Base-by-base conservation (phyloP, 495 filamentous ascomycete species). In the Hyaloscypha finlandica region DNA sequence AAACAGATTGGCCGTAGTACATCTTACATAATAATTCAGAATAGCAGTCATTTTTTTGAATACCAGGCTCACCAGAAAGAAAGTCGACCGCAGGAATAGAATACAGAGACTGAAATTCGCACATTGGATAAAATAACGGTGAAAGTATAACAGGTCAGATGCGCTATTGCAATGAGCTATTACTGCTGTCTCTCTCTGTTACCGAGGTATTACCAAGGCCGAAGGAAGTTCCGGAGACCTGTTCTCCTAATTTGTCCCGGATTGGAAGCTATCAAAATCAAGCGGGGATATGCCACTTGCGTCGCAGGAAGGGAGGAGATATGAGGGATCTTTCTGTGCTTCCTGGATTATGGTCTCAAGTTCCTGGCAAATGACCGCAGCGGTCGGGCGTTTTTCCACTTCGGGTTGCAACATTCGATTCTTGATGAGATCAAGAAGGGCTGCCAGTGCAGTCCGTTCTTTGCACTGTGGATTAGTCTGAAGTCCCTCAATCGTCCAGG, bases 391-490 rank as follows among this genome's bases (percentile, higher is more conserved):
- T 33, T 35, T 4, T 35, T 39, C 57, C 25, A 63, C 60, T 63
- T 53, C 25, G 29, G 25, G 11, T 52, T 63, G 37, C 25, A 63
- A 37, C 39, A 63, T 48, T 63, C 32, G 37, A 25, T 48, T 63
- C 45, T 53, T 48, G 37, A 63, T 63, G 60, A 63, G 60, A 31
- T 19, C 25, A 11, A 63, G 60, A 53, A 63, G 60, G 45, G 25
- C n/a, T 5, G 37, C 39, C 29, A 63, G 25, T 31, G 60, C 37
- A 48, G 45, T 63, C 39, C 14, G 37, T 52, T 30, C 37, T 25
- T 63, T 52, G 22, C 60, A 63, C 32, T 32, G 37, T 3, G 60
- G 60, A 53, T 63, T 53, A 52, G 5, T 5, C 22, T 48, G 6
- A 11, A 63, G 37, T 48, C 25, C n/a, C 45, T 52, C 32, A 9